A percentile compares a stretch with the other conserved stretches of the same genome.
Evolutionary conservation across 1,139 yeast genomes (phyloP).

Genomic region (Lodderomyces metapsilosis): DNA sequence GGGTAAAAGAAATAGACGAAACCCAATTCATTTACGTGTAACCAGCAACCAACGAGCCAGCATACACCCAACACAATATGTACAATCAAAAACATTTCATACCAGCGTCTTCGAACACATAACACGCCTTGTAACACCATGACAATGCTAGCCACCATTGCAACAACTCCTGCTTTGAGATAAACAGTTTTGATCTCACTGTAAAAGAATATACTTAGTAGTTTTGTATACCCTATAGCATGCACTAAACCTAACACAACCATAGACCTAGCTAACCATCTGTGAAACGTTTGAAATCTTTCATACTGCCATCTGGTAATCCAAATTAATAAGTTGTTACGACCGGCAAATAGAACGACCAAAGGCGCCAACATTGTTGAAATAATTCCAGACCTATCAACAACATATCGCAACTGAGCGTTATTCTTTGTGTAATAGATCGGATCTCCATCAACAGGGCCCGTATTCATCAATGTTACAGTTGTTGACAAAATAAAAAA

Average conservation of each 20-base stretch:
- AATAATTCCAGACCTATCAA: conserved; percentile 34
- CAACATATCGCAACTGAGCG: conserved; percentile 27
- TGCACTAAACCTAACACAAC: conserved; percentile 30
- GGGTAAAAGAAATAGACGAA: conserved; percentile 41
- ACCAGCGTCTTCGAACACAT: conserved; percentile 39
- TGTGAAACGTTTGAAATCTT: conserved; percentile 37
- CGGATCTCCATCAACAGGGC: conserved; percentile 23
- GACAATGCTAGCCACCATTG: conserved; percentile 32
- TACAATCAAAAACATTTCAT: conserved; percentile 40
- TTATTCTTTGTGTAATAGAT: conserved; percentile 6
- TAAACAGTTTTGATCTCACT: conserved; percentile 6
- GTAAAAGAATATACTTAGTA: conserved; percentile 6
- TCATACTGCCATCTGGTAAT: conserved; percentile 38
- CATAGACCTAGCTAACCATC: conserved; percentile 37
- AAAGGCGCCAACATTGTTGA: conserved; percentile 32
- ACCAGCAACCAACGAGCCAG: conserved; percentile 42
- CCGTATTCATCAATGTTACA: conserved; percentile 26
- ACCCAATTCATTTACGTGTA: conserved; percentile 41
- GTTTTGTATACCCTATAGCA: conserved; percentile 37
- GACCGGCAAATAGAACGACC: conserved; percentile 41
- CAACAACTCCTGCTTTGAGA: conserved; percentile 28
- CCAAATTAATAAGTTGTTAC: conserved; percentile 45
- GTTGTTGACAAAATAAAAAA: conserved; percentile 48
- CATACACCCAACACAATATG: conserved; percentile 44
- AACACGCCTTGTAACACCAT: conserved; percentile 39